Conservation (phyloP, 2,329 filamentous ascomycete species). For the Botrytis squamosa region DNA sequence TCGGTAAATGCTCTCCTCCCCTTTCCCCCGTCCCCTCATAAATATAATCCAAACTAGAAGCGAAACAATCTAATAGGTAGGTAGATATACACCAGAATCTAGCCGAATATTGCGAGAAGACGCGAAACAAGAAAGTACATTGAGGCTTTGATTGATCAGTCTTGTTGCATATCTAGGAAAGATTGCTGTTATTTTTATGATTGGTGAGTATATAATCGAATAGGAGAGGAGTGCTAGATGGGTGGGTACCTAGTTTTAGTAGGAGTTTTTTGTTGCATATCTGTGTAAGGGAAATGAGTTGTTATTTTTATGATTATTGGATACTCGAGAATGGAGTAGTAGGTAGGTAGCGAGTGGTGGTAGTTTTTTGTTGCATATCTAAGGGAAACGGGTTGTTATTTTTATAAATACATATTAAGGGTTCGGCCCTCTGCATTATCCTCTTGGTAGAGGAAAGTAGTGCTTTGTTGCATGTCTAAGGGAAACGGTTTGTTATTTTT, state of each 20-base stretch:
- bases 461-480: not conserved
- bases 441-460: not conserved
- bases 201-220: not conserved
- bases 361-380: not conserved
- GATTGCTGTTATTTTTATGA: too few species aligned
- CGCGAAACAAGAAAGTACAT: not conserved
- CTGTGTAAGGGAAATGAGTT: not conserved
- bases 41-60: fast-evolving
- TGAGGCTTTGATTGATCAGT: not conserved
- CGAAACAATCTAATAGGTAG: not conserved
- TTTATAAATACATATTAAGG: not conserved
- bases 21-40: not conserved
- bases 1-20: not conserved
- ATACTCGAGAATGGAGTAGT: too few species aligned
- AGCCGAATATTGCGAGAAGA: not conserved
- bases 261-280: not conserved
- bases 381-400: not conserved
- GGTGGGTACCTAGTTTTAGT: too few species aligned
- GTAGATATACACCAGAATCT: too few species aligned
- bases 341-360: too few species aligned
- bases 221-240: too few species aligned
- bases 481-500: not conserved
- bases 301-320: not conserved
- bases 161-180: not conserved
- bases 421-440: too few species aligned